phyloP scores from a whole-genome alignment of 75 land plant genomes.

The Isoetes taiwanensis region DNA sequence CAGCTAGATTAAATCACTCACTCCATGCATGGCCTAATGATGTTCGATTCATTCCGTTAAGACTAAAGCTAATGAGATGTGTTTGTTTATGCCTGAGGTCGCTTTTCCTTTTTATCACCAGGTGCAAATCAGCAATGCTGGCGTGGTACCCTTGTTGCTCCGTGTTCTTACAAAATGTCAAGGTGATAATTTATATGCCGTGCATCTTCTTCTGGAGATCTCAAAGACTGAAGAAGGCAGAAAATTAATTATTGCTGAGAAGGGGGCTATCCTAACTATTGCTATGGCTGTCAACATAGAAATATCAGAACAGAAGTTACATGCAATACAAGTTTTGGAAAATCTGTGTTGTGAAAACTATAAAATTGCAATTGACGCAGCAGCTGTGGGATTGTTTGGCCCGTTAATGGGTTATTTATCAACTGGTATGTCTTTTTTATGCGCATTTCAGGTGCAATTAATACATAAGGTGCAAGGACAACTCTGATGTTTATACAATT shows the following conservation, averaged over 20 bases:
- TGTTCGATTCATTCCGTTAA: too few relatives aligned
- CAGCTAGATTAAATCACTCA: too few relatives aligned
- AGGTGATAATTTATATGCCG: conserved; percentile 13
- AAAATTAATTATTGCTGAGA: conserved; percentile 9
- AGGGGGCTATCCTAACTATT: conserved; percentile 12
- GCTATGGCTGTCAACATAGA: conserved; percentile 15
- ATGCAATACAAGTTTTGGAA: conserved; percentile 13
- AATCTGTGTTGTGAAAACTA: conserved; percentile 12
- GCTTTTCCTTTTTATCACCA: conserved; percentile 3
- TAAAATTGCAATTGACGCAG: conserved; percentile 13
- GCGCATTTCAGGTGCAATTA: not conserved
- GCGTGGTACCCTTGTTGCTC: conserved; percentile 12
- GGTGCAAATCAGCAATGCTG: conserved; percentile 12
- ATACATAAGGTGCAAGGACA: too few relatives aligned
- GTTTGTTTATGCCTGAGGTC: too few relatives aligned
- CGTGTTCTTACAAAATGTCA: conserved; percentile 14
- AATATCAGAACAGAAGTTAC: conserved; percentile 13
- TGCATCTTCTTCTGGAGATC: conserved; percentile 21
- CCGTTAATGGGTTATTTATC: conserved; percentile 8
- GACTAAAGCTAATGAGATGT: too few relatives aligned
- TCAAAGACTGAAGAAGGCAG: conserved; percentile 12
- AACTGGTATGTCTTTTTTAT: conserved; percentile 13
- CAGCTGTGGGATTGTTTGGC: conserved; percentile 15
- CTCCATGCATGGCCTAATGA: too few relatives aligned
- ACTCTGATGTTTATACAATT: too few relatives aligned